Evolutionary conservation across 768 basidiomycete genomes (phyloP), one percentile per base, ranked within the genome.

Genomic region (Collybiopsis confluens): DNA sequence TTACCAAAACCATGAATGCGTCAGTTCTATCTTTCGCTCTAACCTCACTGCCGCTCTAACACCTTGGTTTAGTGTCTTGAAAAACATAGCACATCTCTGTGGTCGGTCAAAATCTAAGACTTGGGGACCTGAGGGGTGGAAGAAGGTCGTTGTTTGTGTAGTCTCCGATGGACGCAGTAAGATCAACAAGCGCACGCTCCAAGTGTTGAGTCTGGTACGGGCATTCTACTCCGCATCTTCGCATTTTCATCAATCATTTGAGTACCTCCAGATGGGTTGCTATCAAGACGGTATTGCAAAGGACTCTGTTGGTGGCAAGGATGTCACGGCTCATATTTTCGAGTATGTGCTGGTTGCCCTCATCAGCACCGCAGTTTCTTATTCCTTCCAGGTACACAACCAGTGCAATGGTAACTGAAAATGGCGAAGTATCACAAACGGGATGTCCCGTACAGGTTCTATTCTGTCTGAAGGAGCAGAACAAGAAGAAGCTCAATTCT

Each of bases 401-500:
- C 21, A 85, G 77, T 54, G 88, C 90, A 35, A 71, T 92, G 45
- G 90, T 90, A 42, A 84, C 87, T 4, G 86, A 89, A 10, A 76
- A 75, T 1, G 92, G 92, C 23, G 92, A 95, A 66, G 86, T 93
- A 11, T 82, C 85, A 0, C 74, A 78, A 47, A 81, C 85, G n/a
- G 70, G 79, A 1, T 90, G 88, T 62, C 86, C 93, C 1, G 83
- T 92, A 55, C 95, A 94, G 68, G 78, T 91, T 60, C 73, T 98
- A 43, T 94, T 94, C 73, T 93, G 92, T 64, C 73, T 95, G 63
- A 95, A 95, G 70, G 92, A 95, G 67, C 90, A 92, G 73, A 97
- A 95, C 78, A 93, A 93, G 78, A 95, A 96, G 78, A 96, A 97
- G 68, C 78, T 96, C 61, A 96, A 96, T 74, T 90, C 88, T 61